Evolutionary conservation across 345 rosid species (phyloP).

Genomic region (Citrus medica): DNA sequence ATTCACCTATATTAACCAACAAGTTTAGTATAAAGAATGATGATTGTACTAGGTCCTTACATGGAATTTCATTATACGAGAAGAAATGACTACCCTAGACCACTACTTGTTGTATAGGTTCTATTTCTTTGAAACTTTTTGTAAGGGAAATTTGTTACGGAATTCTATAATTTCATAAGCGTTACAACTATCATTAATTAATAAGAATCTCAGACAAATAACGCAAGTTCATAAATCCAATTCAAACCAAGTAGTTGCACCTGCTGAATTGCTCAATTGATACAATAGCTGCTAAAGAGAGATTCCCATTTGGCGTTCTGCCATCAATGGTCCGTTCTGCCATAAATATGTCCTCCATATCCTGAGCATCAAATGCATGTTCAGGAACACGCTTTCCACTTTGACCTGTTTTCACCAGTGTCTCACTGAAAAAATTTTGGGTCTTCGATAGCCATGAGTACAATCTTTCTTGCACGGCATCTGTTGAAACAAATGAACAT

Average conservation of each 20-base stretch:
- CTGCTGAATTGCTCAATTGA: constrained; percentile 98
- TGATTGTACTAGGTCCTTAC: not conserved
- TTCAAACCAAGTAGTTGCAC: constrained; percentile 30
- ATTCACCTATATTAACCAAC: not conserved
- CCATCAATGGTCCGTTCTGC: constrained; percentile 68
- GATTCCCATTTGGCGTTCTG: constrained; percentile 53
- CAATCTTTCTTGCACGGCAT: constrained; percentile 66
- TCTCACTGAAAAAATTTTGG: constrained; percentile 54
- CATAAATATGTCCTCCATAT: constrained; percentile 64
- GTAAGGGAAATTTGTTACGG: not conserved
- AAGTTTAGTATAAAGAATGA: not conserved
- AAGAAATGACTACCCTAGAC: not conserved
- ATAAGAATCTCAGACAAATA: not conserved
- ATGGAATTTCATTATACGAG: not conserved
- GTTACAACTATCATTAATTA: not conserved
- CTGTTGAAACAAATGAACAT: constrained; percentile 31
- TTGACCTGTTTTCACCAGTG: constrained; percentile 49
- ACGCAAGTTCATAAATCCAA: not conserved
- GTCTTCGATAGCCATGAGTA: constrained; percentile 80
- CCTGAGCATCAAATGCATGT: constrained; percentile 38
- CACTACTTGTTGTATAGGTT: not conserved
- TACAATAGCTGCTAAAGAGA: constrained; percentile 70
- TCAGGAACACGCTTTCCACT: constrained; percentile 44
- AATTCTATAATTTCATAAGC: not conserved
- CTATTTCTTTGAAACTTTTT: not conserved